These are phyloP conservation scores for Leccinum uliginosum DNA, from an alignment of 768 basidiomycete species.

Conservation along the genomic window DNA sequence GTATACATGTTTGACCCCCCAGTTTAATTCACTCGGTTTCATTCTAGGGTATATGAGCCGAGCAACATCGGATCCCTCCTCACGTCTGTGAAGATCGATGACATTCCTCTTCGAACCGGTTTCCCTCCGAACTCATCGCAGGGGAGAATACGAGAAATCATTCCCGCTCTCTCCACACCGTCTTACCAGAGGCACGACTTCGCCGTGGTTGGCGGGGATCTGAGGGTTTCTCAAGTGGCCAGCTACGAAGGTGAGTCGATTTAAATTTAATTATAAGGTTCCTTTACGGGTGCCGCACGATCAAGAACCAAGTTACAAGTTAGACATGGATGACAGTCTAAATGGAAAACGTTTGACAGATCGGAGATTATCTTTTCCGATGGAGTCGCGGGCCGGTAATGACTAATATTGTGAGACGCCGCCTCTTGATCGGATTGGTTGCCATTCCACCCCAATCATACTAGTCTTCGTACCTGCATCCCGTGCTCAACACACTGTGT, in stretches of 20 bases:
- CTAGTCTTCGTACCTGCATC: neutral
- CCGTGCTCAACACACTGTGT: neutral
- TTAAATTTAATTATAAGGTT: neutral
- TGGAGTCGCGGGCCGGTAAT: neutral
- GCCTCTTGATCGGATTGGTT: neutral
- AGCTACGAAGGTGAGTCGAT: neutral
- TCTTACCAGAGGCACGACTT: neutral
- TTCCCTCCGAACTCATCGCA: neutral
- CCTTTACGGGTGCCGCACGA: neutral
- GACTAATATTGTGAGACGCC: neutral
- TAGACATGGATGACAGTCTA: neutral
- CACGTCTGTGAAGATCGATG: neutral
- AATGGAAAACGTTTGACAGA: neutral
- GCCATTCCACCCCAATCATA: neutral
- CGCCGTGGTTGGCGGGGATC: neutral
- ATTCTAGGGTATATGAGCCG: neutral
- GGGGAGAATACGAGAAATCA: neutral
- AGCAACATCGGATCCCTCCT: neutral
- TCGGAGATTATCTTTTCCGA: neutral
- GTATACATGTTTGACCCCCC: no score
- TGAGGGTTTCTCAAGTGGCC: neutral
- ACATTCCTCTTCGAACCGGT: neutral
- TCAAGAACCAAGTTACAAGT: neutral
- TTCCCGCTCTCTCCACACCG: neutral
- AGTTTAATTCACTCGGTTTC: no score